Evolutionary conservation across 345 rosid genomes (phyloP).

Genomic region (Acer saccharum): DNA sequence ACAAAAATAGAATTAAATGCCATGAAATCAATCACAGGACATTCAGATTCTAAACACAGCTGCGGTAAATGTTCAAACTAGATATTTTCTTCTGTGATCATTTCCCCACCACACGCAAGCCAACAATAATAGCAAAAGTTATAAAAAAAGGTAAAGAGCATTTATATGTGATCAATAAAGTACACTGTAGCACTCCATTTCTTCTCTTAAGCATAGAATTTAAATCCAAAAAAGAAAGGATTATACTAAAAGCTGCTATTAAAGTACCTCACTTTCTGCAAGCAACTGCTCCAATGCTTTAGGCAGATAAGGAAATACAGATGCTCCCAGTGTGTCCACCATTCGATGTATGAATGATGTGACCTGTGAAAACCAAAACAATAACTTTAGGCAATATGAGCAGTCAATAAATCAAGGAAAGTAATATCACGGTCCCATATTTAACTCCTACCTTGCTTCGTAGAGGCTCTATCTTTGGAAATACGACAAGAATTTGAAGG

Average conservation of each 20-base stretch:
- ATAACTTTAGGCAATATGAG: slow-evolving; percentile 22
- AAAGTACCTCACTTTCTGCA: slow-evolving; percentile 84
- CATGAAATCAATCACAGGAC: neutral
- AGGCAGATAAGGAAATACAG: slow-evolving; percentile 93
- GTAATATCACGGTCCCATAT: slow-evolving; percentile 6
- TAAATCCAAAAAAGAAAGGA: neutral
- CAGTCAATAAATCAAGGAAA: slow-evolving; percentile 7
- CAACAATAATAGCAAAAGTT: neutral
- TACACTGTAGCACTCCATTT: neutral
- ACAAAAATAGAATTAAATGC: neutral
- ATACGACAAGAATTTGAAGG: slow-evolving; percentile 71
- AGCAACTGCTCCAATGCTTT: slow-evolving; percentile 89
- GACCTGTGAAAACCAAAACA: slow-evolving; percentile 52
- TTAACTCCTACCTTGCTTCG: slow-evolving; percentile 69
- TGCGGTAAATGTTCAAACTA: neutral
- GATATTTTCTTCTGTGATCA: neutral
- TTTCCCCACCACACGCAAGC: neutral
- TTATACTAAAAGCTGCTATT: neutral
- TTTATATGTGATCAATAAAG: neutral
- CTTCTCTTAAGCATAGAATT: neutral
- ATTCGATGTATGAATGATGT: slow-evolving; percentile 94
- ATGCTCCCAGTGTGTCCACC: slow-evolving; percentile 91
- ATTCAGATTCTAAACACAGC: neutral
- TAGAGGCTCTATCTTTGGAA: slow-evolving; percentile 79
- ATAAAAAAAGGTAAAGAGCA: neutral